These are phyloP conservation scores for Acanthamoeba castellanii DNA, from an alignment of 208 protist genomes.

Conservation along the genomic window DNA sequence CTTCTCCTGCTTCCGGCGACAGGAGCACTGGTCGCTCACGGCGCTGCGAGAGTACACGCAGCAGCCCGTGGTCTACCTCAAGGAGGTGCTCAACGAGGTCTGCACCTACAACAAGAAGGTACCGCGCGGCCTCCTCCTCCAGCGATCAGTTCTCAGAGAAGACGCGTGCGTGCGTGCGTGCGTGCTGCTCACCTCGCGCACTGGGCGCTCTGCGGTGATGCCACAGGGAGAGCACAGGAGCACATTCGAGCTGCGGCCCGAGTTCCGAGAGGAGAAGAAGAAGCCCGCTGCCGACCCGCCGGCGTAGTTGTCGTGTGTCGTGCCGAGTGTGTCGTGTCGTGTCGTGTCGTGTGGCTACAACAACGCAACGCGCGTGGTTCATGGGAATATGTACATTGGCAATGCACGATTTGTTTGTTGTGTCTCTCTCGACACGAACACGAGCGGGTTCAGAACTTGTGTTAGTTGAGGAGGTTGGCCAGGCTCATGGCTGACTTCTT, in stretches of 20 bases:
- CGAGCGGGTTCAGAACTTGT: neutral
- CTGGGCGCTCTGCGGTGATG: too few relatives aligned
- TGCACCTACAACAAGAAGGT: constrained; percentile 64
- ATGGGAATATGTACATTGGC: too few relatives aligned
- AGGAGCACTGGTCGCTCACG: constrained; percentile 4
- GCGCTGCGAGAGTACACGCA: constrained; percentile 44
- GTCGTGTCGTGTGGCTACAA: too few relatives aligned
- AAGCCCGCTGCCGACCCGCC: neutral
- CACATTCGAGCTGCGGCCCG: constrained; percentile 13
- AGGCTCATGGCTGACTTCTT: constrained; percentile 19
- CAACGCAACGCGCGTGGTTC: too few relatives aligned
- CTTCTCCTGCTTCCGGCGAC: constrained; percentile 53
- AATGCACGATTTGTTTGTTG: too few relatives aligned
- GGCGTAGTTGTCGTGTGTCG: too few relatives aligned
- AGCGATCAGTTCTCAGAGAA: neutral
- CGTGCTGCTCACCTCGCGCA: too few relatives aligned
- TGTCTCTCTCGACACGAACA: too few relatives aligned
- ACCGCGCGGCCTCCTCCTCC: neutral
- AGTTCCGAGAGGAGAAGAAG: constrained; percentile 21
- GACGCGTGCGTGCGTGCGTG: neutral
- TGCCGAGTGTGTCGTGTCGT: too few relatives aligned
- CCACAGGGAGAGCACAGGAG: constrained; percentile 22
- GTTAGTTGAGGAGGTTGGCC: constrained; percentile 37
- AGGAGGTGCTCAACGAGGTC: constrained; percentile 45
- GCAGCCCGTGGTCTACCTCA: constrained; percentile 41